Base-by-base conservation (phyloP, 2,329 filamentous ascomycete species). In the Neurospora sp. region DNA sequence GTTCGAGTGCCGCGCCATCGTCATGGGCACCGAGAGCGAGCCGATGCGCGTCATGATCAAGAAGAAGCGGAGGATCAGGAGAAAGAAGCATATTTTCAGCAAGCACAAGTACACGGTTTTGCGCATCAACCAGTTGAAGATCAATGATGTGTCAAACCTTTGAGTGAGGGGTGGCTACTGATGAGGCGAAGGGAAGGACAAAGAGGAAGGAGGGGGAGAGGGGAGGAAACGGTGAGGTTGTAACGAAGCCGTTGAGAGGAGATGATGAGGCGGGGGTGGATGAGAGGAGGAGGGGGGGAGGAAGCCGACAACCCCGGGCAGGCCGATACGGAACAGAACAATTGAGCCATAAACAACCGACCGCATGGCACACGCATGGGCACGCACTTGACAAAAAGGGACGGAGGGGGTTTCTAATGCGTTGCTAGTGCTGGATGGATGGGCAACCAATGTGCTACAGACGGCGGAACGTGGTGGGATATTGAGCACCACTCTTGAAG, bases 31-130 rank as follows among this genome's bases (percentile, higher is more conserved):
- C 7, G 96, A 98, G 82, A 87, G 88, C 70, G 92, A 94, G 82
- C 92, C 92, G 40, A 79, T 95, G 82, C 84, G 92, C 70, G 83
- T 89, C 75, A 92, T 92, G 83, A 84, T 92, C 81, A 95, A 95
- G 87, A 95, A 87, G 76, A 94, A 93, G 87, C 82, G 89, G 84
- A 91, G 88, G 77, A 91, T 91, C 80, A 84, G 92, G 77, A 86
- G 91, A 78, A 86, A 87, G 67, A 93, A 89, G 84, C 88, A 86
- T 71, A 91, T 96, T 10, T 90, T 86, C 83, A 97, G 93, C 84
- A 97, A 99, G 86, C 93, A 97, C 79, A 86, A 88, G 77, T 97
- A 91, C 80, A 99, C 96, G 2, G 87, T 97, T 28, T 78, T 99
- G 80, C 86, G 90, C 77, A 91, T 99, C 73, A 91, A 91, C 78